Base-by-base conservation (phyloP, 2,329 filamentous ascomycete genomes). In the Lecanoromycetidae sp. region DNA sequence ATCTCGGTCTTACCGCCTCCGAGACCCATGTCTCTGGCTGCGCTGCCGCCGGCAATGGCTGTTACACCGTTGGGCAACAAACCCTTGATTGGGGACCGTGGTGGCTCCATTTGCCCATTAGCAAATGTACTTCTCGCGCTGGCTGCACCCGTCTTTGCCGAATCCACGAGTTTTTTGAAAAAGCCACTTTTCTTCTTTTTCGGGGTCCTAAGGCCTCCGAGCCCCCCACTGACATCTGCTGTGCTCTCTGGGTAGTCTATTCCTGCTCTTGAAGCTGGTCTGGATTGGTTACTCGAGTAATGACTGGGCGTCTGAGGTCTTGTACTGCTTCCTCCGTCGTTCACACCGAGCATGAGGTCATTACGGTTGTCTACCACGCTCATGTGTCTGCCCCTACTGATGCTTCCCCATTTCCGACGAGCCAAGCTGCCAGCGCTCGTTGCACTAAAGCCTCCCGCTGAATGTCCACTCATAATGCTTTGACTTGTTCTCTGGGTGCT, bases 371-470 rank as follows among this genome's bases (percentile, higher is more conserved):
- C 63, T 37, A 65, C 60, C 13, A 66, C 63, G 15, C 67, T 71
- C 64, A 58, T 71, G 41, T 58, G 71, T 60, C 63, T 68, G 61
- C 63, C 61, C 26, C 57, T 54, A 26, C 52, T 55, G 43, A 60
- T 56, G 27, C 57, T 60, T 25, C 57, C 59, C 51, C 48, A 60
- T 54, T 81, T 82, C 58, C 84, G 84, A 52, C 88, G 79, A 25
- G 87, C 88, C 54, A 93, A 78, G 65, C 90, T 96, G 45, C 88
- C 91, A 13, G 91, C 91, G 65, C 91, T 96, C 13, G 91, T 96
- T 42, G 87, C 85, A 62, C 90, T 96, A 64, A 95, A 87, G 10
- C 77, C 90, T 42, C 88, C 81, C 0, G 91, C 91, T 44, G 91
- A 96, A 44, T 78, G 75, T 3, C 90, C 91, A 62, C 90, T 96